These are phyloP conservation scores for Xylaria polymorpha DNA, from an alignment of 2,329 filamentous ascomycete genomes.

Conservation along the genomic window DNA sequence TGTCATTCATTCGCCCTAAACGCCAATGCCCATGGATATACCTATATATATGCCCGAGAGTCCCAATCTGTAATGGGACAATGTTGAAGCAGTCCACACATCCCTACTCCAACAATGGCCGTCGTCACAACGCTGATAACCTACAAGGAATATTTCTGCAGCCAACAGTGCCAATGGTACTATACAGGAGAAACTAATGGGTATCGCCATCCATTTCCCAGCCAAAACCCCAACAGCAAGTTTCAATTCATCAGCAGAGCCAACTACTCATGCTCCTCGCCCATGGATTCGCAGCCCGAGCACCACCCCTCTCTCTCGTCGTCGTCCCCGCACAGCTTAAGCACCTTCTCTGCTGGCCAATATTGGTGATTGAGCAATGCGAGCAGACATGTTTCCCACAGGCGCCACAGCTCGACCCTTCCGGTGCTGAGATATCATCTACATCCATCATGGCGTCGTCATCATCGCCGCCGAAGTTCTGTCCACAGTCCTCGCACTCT, in stretches of 20 bases:
- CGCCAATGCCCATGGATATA: slow-evolving; percentile 4
- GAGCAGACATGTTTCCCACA: slow-evolving; percentile 69
- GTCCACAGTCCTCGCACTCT: slow-evolving; percentile 67
- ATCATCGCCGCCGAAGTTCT: slow-evolving; percentile 40
- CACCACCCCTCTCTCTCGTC: slow-evolving; percentile 33
- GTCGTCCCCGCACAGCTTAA: slow-evolving; percentile 62
- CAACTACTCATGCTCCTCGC: slow-evolving; percentile 31
- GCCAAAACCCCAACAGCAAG: too few species aligned
- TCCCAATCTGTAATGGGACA: neutral
- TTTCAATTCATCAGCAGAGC: slow-evolving; percentile 25
- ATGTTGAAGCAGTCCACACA: neutral
- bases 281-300: slow-evolving; percentile 9
- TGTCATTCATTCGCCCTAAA: slow-evolving; percentile 4
- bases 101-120: neutral
- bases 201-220: neutral
- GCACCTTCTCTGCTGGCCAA: slow-evolving; percentile 66
- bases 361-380: slow-evolving; percentile 68
- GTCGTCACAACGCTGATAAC: neutral
- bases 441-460: slow-evolving; percentile 47
- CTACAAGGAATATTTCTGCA: neutral
- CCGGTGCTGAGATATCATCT: slow-evolving; percentile 54
- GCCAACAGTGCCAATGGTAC: neutral
- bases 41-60: neutral
- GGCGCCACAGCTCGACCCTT: slow-evolving; percentile 56
- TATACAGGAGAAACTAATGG: neutral